phyloP scores from a whole-genome alignment of 2,329 filamentous ascomycete genomes.

The Botryosphaeria dothidea region DNA sequence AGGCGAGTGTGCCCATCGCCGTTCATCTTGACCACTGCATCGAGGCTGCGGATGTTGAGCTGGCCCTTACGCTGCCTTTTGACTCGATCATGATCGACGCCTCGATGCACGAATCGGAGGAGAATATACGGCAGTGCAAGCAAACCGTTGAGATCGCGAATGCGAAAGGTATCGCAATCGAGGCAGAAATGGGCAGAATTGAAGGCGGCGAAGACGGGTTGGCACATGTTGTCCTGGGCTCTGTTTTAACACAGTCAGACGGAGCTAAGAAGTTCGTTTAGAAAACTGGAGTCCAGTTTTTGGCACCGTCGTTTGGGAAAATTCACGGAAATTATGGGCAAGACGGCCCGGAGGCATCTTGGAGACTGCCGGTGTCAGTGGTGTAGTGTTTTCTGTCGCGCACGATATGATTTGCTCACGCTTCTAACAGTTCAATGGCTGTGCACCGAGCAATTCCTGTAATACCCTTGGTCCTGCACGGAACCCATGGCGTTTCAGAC shows the following conservation, averaged over 20 bases:
- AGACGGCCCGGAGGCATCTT: slow-evolving; percentile 21
- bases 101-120: neutral
- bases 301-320: slow-evolving; percentile 17
- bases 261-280: slow-evolving; percentile 1
- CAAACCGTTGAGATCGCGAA: neutral
- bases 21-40: slow-evolving; percentile 18
- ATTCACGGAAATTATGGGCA: slow-evolving; percentile 23
- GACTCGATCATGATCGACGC: slow-evolving; percentile 18
- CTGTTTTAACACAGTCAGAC: neutral
- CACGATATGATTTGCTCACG: neutral
- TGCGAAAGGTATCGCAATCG: neutral
- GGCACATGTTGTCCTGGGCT: neutral
- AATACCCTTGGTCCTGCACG: slow-evolving; percentile 54
- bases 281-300: slow-evolving; percentile 6
- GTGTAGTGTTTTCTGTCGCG: neutral
- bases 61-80: neutral
- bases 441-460: slow-evolving; percentile 40
- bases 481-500: slow-evolving; percentile 55
- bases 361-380: neutral
- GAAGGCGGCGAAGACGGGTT: slow-evolving; percentile 11
- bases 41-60: neutral
- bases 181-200: slow-evolving; percentile 9
- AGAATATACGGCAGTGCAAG: neutral
- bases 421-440: neutral
- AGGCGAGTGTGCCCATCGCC: slow-evolving; percentile 53